Conservation (phyloP, 1,284 basidiomycete species). For the Leccinum pachyderme region DNA sequence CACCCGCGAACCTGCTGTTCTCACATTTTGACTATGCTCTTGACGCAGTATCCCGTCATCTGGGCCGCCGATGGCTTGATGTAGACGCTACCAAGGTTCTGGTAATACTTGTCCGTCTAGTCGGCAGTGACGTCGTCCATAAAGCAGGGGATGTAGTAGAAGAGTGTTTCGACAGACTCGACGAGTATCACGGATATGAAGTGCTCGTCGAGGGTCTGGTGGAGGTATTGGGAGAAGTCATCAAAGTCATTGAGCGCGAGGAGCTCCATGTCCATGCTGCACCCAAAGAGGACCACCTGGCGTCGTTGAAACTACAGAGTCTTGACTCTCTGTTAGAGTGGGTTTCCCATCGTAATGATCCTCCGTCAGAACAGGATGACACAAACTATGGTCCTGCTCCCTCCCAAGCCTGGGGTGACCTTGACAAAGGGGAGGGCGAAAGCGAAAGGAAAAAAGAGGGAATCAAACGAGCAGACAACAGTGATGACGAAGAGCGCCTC, state of each 20-base stretch:
- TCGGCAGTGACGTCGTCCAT: conserved; percentile 81
- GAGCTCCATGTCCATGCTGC: conserved; percentile 26
- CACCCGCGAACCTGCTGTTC: conserved; percentile 78
- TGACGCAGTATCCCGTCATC: conserved; percentile 79
- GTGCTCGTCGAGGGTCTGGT: conserved; percentile 82
- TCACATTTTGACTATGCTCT: conserved; percentile 95
- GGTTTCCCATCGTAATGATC: conserved; percentile 52
- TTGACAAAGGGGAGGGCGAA: conserved; percentile 26
- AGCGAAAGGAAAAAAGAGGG: conserved; percentile 23
- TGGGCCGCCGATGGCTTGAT: conserved; percentile 77
- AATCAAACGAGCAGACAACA: conserved; percentile 25
- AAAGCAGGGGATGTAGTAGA: conserved; percentile 90
- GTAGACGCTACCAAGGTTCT: conserved; percentile 79
- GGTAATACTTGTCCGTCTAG: conserved; percentile 77
- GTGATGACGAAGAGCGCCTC: conserved; percentile 45
- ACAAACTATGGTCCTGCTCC: conserved; percentile 64
- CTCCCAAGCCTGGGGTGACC: conserved; percentile 48
- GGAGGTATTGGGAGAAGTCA: conserved; percentile 79
- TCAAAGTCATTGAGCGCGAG: conserved; percentile 66
- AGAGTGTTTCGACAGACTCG: conserved; percentile 91
- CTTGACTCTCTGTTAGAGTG: conserved; percentile 61
- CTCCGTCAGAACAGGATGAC: conserved; percentile 36
- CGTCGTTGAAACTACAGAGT: conserved; percentile 23
- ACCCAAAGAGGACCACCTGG: conserved; percentile 19
- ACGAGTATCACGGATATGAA: conserved; percentile 90